Evolutionary conservation across 2,329 filamentous ascomycete genomes (phyloP).

Genomic region (Aureobasidium sp.): DNA sequence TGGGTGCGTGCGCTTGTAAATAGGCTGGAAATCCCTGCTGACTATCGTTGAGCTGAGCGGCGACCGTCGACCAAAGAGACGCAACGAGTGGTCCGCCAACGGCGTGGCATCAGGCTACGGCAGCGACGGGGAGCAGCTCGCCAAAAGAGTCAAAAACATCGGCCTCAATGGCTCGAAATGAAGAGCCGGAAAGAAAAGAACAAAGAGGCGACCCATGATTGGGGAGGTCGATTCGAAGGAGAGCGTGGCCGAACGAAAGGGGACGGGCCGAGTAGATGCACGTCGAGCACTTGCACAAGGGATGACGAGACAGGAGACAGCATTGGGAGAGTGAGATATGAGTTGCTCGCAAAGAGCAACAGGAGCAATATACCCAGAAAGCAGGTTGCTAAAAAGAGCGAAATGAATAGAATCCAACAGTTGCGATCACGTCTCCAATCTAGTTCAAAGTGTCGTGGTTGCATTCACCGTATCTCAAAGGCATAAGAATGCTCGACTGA

Average conservation of each 20-base stretch:
- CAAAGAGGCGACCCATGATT: background rate
- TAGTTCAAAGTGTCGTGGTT: background rate
- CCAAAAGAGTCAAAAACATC: slow-evolving; percentile 23
- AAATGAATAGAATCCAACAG: background rate
- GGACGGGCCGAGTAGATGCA: background rate
- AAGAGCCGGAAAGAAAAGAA: background rate
- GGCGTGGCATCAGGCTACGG: slow-evolving; percentile 12
- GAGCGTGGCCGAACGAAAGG: background rate
- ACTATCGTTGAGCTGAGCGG: slow-evolving; percentile 92
- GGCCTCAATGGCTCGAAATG: slow-evolving; percentile 11
- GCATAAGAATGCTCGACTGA: too few species aligned
- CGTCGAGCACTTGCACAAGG: background rate
- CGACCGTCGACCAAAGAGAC: slow-evolving; percentile 67
- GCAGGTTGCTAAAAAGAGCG: background rate
- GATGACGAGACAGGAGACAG: background rate
- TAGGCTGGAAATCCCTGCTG: slow-evolving; percentile 47
- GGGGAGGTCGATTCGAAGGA: background rate
- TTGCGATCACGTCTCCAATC: background rate
- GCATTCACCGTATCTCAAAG: too few species aligned
- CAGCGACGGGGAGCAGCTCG: slow-evolving; percentile 18
- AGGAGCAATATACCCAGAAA: background rate
- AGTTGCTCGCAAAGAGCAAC: background rate
- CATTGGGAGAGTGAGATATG: background rate
- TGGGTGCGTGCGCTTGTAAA: slow-evolving; percentile 13
- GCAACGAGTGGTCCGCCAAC: background rate